These are phyloP conservation scores for Metschnikowia cubensis DNA, from an alignment of 805 yeast species.

Conservation along the genomic window DNA sequence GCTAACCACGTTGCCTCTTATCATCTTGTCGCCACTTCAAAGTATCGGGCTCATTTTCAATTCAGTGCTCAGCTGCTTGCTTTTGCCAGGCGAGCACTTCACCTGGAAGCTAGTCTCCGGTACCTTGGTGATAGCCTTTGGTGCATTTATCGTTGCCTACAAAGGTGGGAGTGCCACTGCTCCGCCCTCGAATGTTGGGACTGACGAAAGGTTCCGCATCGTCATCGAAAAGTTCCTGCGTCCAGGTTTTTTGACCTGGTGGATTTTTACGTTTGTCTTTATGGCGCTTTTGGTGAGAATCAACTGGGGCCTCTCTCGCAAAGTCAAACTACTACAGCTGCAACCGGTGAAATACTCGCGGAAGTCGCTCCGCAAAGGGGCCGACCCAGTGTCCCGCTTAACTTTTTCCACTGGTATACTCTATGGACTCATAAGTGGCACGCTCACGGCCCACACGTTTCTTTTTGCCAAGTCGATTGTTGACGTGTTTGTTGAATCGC, in stretches of 20 bases:
- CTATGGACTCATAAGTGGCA: conserved; percentile 69
- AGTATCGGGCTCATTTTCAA: conserved; percentile 88
- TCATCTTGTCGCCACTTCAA: conserved; percentile 76
- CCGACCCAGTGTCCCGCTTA: conserved; percentile 17
- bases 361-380: conserved; percentile 5
- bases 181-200: conserved; percentile 22
- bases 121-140: conserved; percentile 62
- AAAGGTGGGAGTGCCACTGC: conserved; percentile 47
- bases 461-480: conserved; percentile 81
- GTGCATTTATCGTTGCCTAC: conserved; percentile 75
- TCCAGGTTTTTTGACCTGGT: conserved; percentile 59
- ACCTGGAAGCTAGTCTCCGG: conserved; percentile 56
- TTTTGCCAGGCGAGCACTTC: conserved; percentile 66
- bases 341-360: conserved; percentile 5
- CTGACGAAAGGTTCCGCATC: conserved; percentile 33
- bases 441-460: conserved; percentile 79
- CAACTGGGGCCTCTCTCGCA: conserved; percentile 21
- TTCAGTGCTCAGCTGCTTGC: conserved; percentile 60
- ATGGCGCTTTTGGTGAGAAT: conserved; percentile 24
- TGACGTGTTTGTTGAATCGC: conserved; percentile 54
- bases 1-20: conserved; percentile 76
- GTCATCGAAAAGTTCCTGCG: conserved; percentile 35
- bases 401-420: conserved; percentile 51
- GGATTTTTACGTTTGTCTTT: conserved; percentile 30
- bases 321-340: conserved; percentile 9